Evolutionary conservation across 2,329 filamentous ascomycete species (phyloP), one percentile per base, ranked within the genome.

Genomic region (Venturia nashicola): DNA sequence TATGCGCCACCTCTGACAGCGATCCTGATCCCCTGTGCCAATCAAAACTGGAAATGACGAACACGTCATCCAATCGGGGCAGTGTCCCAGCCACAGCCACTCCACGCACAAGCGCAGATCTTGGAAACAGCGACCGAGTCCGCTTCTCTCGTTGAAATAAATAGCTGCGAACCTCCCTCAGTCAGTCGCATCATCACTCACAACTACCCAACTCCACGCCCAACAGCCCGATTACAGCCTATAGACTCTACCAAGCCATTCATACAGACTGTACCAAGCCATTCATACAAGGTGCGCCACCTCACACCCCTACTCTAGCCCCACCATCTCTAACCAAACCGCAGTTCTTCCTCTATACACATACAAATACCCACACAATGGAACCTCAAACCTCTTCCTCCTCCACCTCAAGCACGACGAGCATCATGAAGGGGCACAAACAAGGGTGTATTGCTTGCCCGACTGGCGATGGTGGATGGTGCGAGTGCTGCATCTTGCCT

Each of bases 381-480:
- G 51, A 57, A 62, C 61, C 59, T 11, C 59, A 60, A 43, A 60
- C 59, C 11, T 62, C 61, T 43, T 63, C 61, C n/a, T 36, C 61
- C 20, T 54, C 61, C 11, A 51, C 54, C 39, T 60, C 54, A 36
- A 61, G 36, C 40, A 64, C 54, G 20, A 32, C 54, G 3, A 59
- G 40, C 57, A 64, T 61, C 54, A 44, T 61, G 20, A 61, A 61
- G 55, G 54, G 62, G 20, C 62, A 59, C 23, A 64, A 64, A 51
- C 40, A 51, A 18, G 62, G 62, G 12, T 64, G 62, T 20, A 61
- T 64, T 27, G 62, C 62, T n/a, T 64, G 62, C 34, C 62, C 62
- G 27, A 61, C 54, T 32, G 62, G 62, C 36, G 62, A 64, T 42
- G 62, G 62, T 32, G 62, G 62, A 20, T 64, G 57, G 54, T 64